Percentiles rank a stretch among this genome's conserved stretches.
Conservation (phyloP, 1,139 yeast genomes). For the Pichia sp. region DNA sequence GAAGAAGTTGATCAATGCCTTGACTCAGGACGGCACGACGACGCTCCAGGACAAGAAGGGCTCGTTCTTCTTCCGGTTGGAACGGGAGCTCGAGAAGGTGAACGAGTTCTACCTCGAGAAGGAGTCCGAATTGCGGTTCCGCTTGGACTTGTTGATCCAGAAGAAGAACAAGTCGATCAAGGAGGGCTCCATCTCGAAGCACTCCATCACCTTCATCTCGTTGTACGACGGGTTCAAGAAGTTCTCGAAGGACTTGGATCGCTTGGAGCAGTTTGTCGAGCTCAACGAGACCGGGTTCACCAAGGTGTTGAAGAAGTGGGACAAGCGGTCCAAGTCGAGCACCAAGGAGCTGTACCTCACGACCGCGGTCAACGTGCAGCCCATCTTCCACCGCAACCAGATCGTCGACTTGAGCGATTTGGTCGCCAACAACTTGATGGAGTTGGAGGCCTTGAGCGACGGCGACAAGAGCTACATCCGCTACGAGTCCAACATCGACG, state of each 20-base stretch:
- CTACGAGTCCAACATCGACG: constrained; percentile 17
- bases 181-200: constrained; percentile 35
- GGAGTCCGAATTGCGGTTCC: constrained; percentile 77
- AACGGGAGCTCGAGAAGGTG: constrained; percentile 91
- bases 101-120: constrained; percentile 84
- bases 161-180: constrained; percentile 58
- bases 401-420: constrained; percentile 80
- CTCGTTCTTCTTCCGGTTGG: constrained; percentile 85
- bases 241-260: constrained; percentile 79
- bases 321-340: constrained; percentile 89
- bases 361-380: constrained; percentile 94
- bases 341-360: constrained; percentile 88
- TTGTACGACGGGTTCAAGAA: constrained; percentile 86
- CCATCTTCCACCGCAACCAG: constrained; percentile 91
- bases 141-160: constrained; percentile 69
- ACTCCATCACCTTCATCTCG: constrained; percentile 58
- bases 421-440: constrained; percentile 72
- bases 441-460: constrained; percentile 80
- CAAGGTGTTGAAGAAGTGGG: constrained; percentile 96
- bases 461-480: constrained; percentile 44
- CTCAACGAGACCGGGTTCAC: constrained; percentile 93
- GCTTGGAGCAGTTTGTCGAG: constrained; percentile 89
- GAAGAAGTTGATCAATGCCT: constrained; percentile 71
- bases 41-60: constrained; percentile 87
- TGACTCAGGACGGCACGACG: constrained; percentile 41